These are phyloP conservation scores for Pythium sukuiense DNA, from an alignment of 352 stramenopile genomes.

Conservation along the genomic window DNA sequence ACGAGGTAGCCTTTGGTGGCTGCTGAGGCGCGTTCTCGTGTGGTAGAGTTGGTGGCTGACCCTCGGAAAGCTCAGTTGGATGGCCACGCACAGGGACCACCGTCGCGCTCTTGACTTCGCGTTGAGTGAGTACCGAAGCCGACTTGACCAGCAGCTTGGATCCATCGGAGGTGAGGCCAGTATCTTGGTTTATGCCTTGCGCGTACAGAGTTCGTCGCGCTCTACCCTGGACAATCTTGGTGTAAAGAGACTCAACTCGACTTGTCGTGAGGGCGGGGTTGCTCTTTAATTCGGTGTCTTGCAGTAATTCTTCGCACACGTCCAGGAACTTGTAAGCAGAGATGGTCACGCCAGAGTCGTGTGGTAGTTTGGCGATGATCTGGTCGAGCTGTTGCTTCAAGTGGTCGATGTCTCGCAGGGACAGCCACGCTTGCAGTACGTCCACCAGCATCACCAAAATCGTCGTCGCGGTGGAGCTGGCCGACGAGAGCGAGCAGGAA, in stretches of 20 bases:
- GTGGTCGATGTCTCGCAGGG: slow-evolving; percentile 20
- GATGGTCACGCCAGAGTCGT: background rate
- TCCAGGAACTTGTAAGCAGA: background rate
- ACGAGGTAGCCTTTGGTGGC: background rate
- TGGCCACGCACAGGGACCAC: background rate
- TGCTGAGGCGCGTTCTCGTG: background rate
- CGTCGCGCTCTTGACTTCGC: background rate
- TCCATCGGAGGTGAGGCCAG: background rate
- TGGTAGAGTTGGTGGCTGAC: background rate
- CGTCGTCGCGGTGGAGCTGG: slow-evolving; percentile 25
- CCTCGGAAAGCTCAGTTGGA: background rate
- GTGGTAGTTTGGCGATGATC: slow-evolving; percentile 20
- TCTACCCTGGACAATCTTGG: background rate
- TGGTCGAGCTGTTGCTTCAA: slow-evolving; percentile 6
- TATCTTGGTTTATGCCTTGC: background rate
- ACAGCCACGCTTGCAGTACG: slow-evolving; percentile 30
- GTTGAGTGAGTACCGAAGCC: background rate
- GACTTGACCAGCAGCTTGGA: background rate
- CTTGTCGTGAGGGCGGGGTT: background rate
- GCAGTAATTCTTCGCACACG: slow-evolving; percentile 9
- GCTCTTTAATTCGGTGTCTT: background rate
- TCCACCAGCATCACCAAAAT: slow-evolving; percentile 33
- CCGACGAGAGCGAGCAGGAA: slow-evolving; percentile 32
- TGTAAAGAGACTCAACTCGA: background rate
- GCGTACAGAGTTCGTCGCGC: background rate